These are phyloP conservation scores for Botrytis squamosa DNA, from an alignment of 2,329 filamentous ascomycete species.

Conservation along the genomic window DNA sequence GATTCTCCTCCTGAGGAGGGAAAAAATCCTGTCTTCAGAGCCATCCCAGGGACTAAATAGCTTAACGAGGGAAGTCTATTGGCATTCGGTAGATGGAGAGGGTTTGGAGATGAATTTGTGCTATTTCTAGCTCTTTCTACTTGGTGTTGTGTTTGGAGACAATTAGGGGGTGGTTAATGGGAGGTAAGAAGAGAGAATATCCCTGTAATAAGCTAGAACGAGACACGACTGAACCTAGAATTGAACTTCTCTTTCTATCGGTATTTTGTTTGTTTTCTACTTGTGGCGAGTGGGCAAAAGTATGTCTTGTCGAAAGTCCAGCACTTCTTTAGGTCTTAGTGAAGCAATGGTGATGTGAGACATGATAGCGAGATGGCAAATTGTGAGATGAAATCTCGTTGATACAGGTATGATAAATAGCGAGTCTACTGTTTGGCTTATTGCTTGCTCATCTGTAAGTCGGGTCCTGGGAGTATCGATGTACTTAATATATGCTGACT, in stretches of 20 bases:
- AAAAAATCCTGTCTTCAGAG: constrained; percentile 15
- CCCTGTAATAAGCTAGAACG: neutral
- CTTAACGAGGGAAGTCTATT: neutral
- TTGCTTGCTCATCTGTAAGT: neutral
- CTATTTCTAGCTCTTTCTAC: constrained; percentile 6
- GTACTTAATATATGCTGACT: neutral
- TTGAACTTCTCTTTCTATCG: neutral
- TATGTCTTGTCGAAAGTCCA: neutral
- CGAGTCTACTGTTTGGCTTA: neutral
- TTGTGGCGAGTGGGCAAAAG: neutral
- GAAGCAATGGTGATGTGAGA: neutral
- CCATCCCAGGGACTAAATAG: constrained; percentile 5
- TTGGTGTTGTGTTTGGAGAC: constrained; percentile 6
- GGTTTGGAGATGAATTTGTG: neutral
- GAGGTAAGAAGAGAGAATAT: neutral
- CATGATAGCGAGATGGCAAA: neutral
- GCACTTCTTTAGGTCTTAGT: neutral
- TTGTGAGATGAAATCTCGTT: neutral
- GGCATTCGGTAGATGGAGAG: constrained; percentile 1
- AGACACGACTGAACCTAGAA: constrained; percentile 2
- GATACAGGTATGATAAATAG: neutral
- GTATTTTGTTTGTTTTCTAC: neutral
- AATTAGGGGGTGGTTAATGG: neutral
- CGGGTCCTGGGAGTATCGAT: neutral
- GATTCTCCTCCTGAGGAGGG: constrained; percentile 20